Evolutionary conservation across 1,139 yeast genomes (phyloP).

Genomic region (Hyphopichia burtonii): DNA sequence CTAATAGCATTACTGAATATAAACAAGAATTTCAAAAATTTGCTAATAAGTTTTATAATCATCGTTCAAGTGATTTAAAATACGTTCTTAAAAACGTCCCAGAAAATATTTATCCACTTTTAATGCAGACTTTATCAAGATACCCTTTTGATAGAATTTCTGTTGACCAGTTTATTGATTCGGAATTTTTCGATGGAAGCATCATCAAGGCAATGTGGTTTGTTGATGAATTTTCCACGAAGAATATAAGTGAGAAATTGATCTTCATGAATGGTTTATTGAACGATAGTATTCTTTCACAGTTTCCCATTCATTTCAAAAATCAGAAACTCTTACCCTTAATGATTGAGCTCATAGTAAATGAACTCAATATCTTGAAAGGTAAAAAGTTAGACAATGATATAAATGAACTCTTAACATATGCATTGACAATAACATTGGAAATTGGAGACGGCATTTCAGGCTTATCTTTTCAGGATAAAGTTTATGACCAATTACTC

Average conservation of each 20-base stretch:
- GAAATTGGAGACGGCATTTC: constrained; percentile 69
- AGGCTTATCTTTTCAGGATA: constrained; percentile 73
- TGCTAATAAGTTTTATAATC: constrained; percentile 40
- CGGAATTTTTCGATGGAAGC: constrained; percentile 72
- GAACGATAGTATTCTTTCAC: constrained; percentile 45
- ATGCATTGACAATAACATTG: constrained; percentile 57
- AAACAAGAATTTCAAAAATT: constrained; percentile 46
- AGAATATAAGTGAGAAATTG: constrained; percentile 63
- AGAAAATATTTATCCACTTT: constrained; percentile 26
- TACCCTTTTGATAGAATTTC: constrained; percentile 44
- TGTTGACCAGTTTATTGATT: constrained; percentile 51
- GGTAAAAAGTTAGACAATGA: constrained; percentile 15
- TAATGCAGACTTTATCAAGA: constrained; percentile 42
- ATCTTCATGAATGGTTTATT: constrained; percentile 68
- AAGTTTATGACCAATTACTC: constrained; percentile 45
- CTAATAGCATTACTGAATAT: constrained; percentile 48
- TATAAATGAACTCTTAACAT: constrained; percentile 44
- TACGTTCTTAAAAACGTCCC: constrained; percentile 47
- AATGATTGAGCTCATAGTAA: constrained; percentile 45
- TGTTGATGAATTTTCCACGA: constrained; percentile 81
- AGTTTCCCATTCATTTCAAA: constrained; percentile 69
- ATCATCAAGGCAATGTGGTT: constrained; percentile 79
- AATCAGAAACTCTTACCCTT: constrained; percentile 77
- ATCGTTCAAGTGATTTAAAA: constrained; percentile 45
- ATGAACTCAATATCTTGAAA: constrained; percentile 29